Base-by-base conservation (phyloP, 139 green algal species). In the Nannochloris sp. region DNA sequence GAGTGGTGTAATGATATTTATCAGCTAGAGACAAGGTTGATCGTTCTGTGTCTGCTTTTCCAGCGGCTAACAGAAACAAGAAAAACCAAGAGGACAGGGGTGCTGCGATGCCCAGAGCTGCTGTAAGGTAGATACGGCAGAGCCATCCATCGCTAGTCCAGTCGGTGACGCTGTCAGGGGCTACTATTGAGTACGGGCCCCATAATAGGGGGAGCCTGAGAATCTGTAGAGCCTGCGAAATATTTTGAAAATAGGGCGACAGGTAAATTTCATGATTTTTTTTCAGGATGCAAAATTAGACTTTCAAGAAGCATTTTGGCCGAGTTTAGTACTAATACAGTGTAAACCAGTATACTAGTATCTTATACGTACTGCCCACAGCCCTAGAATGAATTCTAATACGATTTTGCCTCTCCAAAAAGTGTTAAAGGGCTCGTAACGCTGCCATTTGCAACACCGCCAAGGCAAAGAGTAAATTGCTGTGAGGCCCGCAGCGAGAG, bases 101-200 rank as follows among this genome's bases (percentile, higher is more conserved):
- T 8, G 63, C 51, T 44, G 68, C 34, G 27, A 78, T 5, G 13
- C 71, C 71, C 10, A 78, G 45, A 2, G 27, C 12, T 1, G 29
- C 56, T 9, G 71, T 73, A 2, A 78, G 36, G 35, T 73, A 78
- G 5, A 68, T 54, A 7, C 71, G 37, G 24, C 71, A 78, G 25
- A 73, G 47, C 64, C 71, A 73, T 2, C 71, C 71, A 0, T 54
- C 24, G 6, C 48, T 37, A 3, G 71, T 64, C 71, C 71, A 78
- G 33, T 19, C 31, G 3, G 63, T 64, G 31, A 73, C 51, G 4
- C 15, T 33, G 0, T 27, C 38, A 3, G 57, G 51, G n/a, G 65
- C 46, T 10, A 72, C 9, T 2, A 73, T 27, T 19, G 71, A 78
- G 35, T 46, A 62, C 34, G 57, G 12, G 3, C 71, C 64, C 71